Evolutionary conservation across 352 stramenopile genomes (phyloP).

Genomic region (Phytophthora agathidicida): DNA sequence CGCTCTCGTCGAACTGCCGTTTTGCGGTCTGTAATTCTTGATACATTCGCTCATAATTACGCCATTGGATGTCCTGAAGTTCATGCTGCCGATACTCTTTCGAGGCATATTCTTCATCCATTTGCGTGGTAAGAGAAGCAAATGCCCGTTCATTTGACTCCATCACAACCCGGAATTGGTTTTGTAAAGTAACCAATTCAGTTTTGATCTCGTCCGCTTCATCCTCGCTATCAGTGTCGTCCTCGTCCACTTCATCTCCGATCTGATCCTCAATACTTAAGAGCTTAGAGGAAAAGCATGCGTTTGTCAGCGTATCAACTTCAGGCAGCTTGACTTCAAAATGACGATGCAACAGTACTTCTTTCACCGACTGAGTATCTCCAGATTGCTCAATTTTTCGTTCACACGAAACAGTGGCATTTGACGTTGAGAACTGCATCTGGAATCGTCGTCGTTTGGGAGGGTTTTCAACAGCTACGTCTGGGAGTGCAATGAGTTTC

Average conservation of each 20-base stretch:
- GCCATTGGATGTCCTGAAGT: constrained; percentile 57
- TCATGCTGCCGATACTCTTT: constrained; percentile 55
- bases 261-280: constrained; percentile 44
- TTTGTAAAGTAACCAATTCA: constrained; percentile 53
- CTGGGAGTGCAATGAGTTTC: constrained; percentile 17
- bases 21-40: constrained; percentile 49
- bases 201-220: constrained; percentile 56
- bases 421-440: constrained; percentile 49
- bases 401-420: constrained; percentile 47
- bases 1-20: constrained; percentile 59
- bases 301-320: constrained; percentile 42
- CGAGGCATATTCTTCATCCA: constrained; percentile 53
- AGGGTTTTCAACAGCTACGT: constrained; percentile 13
- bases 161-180: constrained; percentile 52
- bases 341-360: constrained; percentile 62
- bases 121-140: constrained; percentile 32
- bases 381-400: constrained; percentile 23
- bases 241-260: constrained; percentile 49
- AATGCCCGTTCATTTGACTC: constrained; percentile 50
- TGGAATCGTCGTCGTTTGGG: constrained; percentile 37
- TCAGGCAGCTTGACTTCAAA: constrained; percentile 55
- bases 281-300: constrained; percentile 44
- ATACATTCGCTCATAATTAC: constrained; percentile 80
- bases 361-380: constrained; percentile 16
- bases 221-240: constrained; percentile 51